phyloP scores from a whole-genome alignment of 73 alveolate species.

The Blepharisma stoltei region DNA sequence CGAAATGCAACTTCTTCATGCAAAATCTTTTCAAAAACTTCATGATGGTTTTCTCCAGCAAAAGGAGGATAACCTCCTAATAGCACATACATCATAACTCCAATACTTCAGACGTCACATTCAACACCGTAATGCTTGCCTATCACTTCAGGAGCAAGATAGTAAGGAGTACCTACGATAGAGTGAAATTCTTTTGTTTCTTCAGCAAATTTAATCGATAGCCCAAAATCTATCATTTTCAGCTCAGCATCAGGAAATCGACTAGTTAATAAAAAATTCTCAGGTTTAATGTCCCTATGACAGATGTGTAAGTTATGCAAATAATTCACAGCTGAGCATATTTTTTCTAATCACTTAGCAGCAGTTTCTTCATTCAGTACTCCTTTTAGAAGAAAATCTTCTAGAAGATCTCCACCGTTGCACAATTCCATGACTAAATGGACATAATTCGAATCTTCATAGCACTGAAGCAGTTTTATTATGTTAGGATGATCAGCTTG shows the following conservation, averaged over 20 bases:
- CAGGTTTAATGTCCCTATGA: conserved; percentile 63
- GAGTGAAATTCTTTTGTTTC: conserved; percentile 14
- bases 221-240: conserved; percentile 25
- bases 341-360: not conserved
- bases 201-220: conserved; percentile 4
- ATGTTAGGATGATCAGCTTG: conserved; percentile 1
- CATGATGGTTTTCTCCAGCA: conserved; percentile 19
- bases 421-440: not conserved
- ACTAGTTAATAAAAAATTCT: conserved; percentile 34
- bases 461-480: not conserved
- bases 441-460: not conserved
- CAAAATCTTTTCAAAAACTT: not conserved
- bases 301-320: conserved; percentile 41
- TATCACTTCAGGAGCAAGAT: conserved; percentile 53
- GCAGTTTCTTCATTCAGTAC: not conserved
- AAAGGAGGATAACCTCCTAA: conserved; percentile 50
- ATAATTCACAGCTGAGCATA: conserved; percentile 32
- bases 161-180: conserved; percentile 39
- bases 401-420: not conserved
- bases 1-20: not conserved
- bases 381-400: not conserved
- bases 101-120: conserved; percentile 43
- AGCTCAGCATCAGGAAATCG: conserved; percentile 24
- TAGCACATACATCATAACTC: conserved; percentile 42
- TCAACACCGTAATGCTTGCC: conserved; percentile 15